These are phyloP conservation scores for Pneumocystis wakefieldiae DNA, from an alignment of 1,139 yeast genomes.

Conservation along the genomic window DNA sequence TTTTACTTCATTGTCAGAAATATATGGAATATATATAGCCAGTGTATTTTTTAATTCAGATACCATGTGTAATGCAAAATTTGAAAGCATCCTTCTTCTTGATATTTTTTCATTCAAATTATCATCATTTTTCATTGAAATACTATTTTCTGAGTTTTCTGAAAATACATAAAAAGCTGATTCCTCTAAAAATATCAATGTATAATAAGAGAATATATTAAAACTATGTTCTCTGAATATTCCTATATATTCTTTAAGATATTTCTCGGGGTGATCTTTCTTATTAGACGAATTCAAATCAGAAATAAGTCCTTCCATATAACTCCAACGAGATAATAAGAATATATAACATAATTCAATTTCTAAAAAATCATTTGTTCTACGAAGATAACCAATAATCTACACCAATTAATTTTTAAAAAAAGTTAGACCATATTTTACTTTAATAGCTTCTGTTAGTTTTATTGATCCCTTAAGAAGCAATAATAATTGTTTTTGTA, in stretches of 20 bases:
- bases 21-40: not conserved
- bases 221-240: not conserved
- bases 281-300: not conserved
- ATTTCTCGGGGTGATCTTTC: not conserved
- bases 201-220: not conserved
- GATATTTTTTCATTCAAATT: not conserved
- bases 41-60: not conserved
- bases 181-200: not conserved
- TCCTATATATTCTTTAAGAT: not conserved
- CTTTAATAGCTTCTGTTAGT: not conserved
- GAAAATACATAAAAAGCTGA: not conserved
- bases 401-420: not conserved
- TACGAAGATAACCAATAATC: not conserved
- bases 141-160: not conserved
- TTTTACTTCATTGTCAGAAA: not conserved
- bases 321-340: not conserved
- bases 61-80: not conserved
- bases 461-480: not conserved
- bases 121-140: not conserved
- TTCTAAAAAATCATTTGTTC: not conserved
- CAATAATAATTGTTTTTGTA: not conserved
- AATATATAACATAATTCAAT: not conserved
- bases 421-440: not conserved
- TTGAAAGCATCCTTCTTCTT: not conserved
- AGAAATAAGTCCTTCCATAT: not conserved